phyloP scores from a whole-genome alignment of 164 flowering plant genomes.

The Vitis rupestris region DNA sequence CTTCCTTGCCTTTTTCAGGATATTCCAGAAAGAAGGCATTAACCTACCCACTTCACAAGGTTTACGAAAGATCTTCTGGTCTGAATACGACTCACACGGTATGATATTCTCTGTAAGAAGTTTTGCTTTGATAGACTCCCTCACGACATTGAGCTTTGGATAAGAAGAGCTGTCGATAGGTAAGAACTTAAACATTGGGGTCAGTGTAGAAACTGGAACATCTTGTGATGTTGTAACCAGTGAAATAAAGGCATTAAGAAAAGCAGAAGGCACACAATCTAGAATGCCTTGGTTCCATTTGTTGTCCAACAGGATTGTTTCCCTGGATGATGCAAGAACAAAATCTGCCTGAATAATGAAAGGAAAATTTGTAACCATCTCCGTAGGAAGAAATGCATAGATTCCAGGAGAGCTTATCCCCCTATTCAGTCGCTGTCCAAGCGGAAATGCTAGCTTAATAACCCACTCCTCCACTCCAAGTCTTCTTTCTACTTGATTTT shows the following conservation, averaged over 20 bases:
- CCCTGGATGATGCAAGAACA: conserved; percentile 53
- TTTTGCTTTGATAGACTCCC: conserved; percentile 39
- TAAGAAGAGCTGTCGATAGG: conserved; percentile 39
- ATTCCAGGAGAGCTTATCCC: conserved; percentile 47
- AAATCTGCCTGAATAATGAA: conserved; percentile 70
- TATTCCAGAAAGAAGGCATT: conserved; percentile 41
- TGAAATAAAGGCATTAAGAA: conserved; percentile 46
- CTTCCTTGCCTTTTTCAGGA: conserved; percentile 39
- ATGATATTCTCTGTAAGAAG: conserved; percentile 39
- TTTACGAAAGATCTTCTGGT: conserved; percentile 45
- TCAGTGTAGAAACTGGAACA: conserved; percentile 43
- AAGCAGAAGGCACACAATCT: conserved; percentile 48
- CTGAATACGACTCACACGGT: conserved; percentile 39
- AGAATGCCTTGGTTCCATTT: conserved; percentile 67
- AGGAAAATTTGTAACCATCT: conserved; percentile 61
- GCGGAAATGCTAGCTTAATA: conserved; percentile 60
- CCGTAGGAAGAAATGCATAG: conserved; percentile 67
- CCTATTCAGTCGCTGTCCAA: conserved; percentile 38
- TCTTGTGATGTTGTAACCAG: conserved; percentile 33
- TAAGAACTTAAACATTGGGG: conserved; percentile 37
- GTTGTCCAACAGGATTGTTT: conserved; percentile 43
- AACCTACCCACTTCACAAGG: conserved; percentile 54
- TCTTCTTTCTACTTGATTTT: conserved; percentile 41
- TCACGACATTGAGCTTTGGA: conserved; percentile 32
- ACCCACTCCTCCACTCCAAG: conserved; percentile 48